Base-by-base conservation (phyloP, 805 yeast species). In the Zygosaccharomyces bisporus region DNA sequence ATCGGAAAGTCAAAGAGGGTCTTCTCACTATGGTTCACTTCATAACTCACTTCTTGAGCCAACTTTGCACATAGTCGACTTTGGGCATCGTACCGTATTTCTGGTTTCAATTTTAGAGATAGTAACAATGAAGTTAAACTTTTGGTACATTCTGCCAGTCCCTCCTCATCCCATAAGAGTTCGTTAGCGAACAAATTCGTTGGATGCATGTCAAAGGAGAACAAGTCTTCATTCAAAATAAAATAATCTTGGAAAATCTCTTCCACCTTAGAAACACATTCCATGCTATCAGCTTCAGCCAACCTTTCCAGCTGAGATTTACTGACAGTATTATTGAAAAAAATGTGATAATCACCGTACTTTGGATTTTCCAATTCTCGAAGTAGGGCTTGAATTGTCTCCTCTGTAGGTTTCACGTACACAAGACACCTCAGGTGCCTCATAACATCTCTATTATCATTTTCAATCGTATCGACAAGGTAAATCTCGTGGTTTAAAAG, bases 201-300 rank as follows among this genome's bases (percentile, higher is more conserved):
- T 2, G 47, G 27, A 4, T 47, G 55, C 34, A 69, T 44, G 41
- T 69, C 71, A n/a, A 75, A 54, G 0, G 77, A 68, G 59, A 80
- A 86, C 25, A 91, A 66, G 54, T 86, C 84, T 46, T 72, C 72
- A 63, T 87, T 87, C 43, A 91, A 66, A 6, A 86, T 80, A 50
- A 79, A 72, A 60, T 83, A 90, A 64, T 93, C 97, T 54, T 83
- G 86, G 60, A 88, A 93, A 31, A 90, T 60, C 59, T 93, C 99
- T 41, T 83, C 80, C 4, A 93, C 88, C 46, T 77, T 77, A 4
- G 74, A 68, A 7, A 93, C 84, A 7, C 80, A 79, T 60, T 91
- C 98, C 56, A 81, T 72, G 58, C 86, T 93, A 63, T 93, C 99
- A 2, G 86, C 77, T 63, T 88, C 96, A 0, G 99, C 98, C 37